Conservation (phyloP, 2,329 filamentous ascomycete genomes). For the Botrytis hyacinthi region DNA sequence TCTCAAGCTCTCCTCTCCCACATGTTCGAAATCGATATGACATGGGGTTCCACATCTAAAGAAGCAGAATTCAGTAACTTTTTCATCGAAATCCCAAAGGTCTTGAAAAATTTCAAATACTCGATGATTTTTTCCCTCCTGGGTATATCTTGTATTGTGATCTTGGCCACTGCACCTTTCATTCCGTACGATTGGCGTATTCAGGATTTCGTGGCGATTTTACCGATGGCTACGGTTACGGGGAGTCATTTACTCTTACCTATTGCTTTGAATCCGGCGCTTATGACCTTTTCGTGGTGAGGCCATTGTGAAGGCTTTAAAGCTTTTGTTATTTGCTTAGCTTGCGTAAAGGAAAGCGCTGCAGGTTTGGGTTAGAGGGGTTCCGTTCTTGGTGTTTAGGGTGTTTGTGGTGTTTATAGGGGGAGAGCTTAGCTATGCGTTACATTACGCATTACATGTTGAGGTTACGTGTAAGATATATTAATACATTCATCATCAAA, state of each 20-base stretch:
- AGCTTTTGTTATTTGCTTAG: neutral
- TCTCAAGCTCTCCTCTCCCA: constrained; percentile 76
- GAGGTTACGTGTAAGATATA: no score
- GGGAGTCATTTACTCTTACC: constrained; percentile 69
- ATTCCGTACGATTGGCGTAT: constrained; percentile 66
- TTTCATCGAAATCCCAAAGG: constrained; percentile 78
- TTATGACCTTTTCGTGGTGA: constrained; percentile 79
- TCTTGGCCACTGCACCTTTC: constrained; percentile 60
- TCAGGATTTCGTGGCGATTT: constrained; percentile 70
- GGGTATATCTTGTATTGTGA: constrained; percentile 61
- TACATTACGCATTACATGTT: no score
- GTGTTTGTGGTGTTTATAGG: no score
- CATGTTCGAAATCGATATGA: constrained; percentile 84
- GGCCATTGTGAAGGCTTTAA: fast-evolving
- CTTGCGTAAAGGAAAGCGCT: neutral
- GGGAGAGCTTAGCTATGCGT: no score
- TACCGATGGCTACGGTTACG: constrained; percentile 72
- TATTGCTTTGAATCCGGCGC: constrained; percentile 71
- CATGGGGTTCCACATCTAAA: constrained; percentile 81
- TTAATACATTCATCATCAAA: no score
- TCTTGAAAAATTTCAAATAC: constrained; percentile 69
- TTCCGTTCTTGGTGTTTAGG: no score
- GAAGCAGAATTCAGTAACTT: constrained; percentile 80
- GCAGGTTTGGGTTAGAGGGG: no score
- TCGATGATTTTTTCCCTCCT: constrained; percentile 39